Base-by-base conservation (phyloP, 345 rosid species). In the Laguncularia racemosa region DNA sequence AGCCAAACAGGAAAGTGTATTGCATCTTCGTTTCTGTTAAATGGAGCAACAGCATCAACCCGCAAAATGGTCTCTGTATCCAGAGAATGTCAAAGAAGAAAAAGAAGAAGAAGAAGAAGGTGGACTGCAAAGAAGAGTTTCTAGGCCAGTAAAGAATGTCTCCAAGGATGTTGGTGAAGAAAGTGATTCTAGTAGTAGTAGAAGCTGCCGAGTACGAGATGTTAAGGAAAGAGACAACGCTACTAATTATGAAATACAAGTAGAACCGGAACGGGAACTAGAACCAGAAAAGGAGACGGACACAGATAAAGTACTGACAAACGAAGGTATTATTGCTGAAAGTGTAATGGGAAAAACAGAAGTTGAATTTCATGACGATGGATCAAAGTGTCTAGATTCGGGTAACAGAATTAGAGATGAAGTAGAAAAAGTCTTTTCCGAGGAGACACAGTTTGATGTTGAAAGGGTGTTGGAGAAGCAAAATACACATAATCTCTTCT, bases 401-500 rank as follows among this genome's bases (percentile, higher is more conserved):
- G 44, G 46, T 53, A 48, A 60, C 62, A 65, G 57, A 63, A 65
- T 52, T 26, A 20, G 53, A 56, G 44, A 46, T 53, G 61, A 28
- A 58, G 53, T 59, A 61, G 86, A 77, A 64, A 88, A 82, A 50
- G 16, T 20, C 54, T 89, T 78, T 16, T 52, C 58, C 50, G 83
- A 69, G 47, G 73, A 53, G 47, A 71, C 75, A n/a, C 82, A 78
- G 23, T 70, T 70, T 16, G 85, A 82, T 52, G 82, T 92, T 16
- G 82, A 89, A 81, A 66, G 44, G 52, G 81, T 84, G 38, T 47
- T 92, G 18, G 58, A 65, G 60, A 86, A 83, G 62, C 98, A 92
- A 66, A 74, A 73, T 52, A 89, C 96, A 0, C 90, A 91, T 63
- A 86, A 91, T 62, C 60, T 91, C 58, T 73, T 38, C 65, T 91